phyloP scores from a whole-genome alignment of 805 yeast species.

The Lipomyces sp. region DNA sequence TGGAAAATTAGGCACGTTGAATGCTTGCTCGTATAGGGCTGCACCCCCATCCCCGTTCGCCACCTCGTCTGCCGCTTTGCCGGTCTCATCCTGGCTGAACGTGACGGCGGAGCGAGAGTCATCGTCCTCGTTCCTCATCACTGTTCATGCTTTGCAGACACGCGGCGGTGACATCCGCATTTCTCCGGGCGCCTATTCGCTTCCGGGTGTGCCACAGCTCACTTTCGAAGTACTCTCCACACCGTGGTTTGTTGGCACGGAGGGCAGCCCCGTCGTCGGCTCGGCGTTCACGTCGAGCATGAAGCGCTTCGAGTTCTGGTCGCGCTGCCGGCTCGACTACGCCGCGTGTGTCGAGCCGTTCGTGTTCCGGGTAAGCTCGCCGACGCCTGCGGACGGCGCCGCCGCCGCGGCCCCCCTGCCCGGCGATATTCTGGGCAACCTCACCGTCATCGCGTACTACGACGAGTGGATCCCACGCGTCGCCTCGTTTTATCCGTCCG shows the following conservation, averaged over 20 bases:
- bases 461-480: constrained; percentile 54
- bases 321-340: constrained; percentile 9
- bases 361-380: constrained; percentile 5
- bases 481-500: neutral
- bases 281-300: too few species aligned
- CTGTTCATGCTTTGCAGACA: neutral
- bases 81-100: constrained; percentile 6
- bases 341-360: neutral
- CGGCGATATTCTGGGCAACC: neutral
- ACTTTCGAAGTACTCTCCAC: constrained; percentile 5
- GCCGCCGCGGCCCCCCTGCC: too few species aligned
- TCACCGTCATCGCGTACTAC: constrained; percentile 62
- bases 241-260: neutral
- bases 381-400: neutral
- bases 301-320: constrained; percentile 12
- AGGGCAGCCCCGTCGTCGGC: too few species aligned
- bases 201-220: neutral
- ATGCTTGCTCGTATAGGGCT: constrained; percentile 17
- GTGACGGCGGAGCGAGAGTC: neutral
- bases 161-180: neutral
- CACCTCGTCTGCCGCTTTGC: constrained; percentile 3
- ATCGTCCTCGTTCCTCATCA: constrained; percentile 1
- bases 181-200: constrained; percentile 11
- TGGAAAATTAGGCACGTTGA: constrained; percentile 4
- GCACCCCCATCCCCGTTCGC: constrained; percentile 6